phyloP scores from a whole-genome alignment of 2,329 filamentous ascomycete genomes.

The Botrytis squamosa region DNA sequence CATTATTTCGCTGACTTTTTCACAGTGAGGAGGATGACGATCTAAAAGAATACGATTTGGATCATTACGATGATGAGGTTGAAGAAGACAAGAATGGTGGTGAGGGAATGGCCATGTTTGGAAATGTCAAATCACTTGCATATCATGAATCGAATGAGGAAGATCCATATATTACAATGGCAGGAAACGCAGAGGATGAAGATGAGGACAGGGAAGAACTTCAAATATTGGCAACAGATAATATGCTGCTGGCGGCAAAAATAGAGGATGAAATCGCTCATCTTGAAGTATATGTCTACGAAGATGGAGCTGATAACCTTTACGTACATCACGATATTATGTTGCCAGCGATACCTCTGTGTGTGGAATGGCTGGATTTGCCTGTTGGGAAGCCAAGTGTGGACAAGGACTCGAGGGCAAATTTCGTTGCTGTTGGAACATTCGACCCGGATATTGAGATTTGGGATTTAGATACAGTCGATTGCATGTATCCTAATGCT shows the following conservation, averaged over 20 bases:
- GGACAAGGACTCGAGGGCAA: slow-evolving; percentile 68
- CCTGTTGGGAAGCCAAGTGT: slow-evolving; percentile 71
- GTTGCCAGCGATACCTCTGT: slow-evolving; percentile 93
- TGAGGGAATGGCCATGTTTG: slow-evolving; percentile 86
- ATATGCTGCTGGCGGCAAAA: slow-evolving; percentile 86
- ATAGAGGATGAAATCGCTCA: slow-evolving; percentile 97
- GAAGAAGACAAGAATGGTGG: slow-evolving; percentile 61
- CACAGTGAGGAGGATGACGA: slow-evolving; percentile 70
- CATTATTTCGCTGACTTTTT: slow-evolving; percentile 33
- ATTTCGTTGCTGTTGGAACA: slow-evolving; percentile 92
- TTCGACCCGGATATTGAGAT: slow-evolving; percentile 99
- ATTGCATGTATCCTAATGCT: slow-evolving; percentile 97
- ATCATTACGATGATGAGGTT: slow-evolving; percentile 88
- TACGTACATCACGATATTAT: slow-evolving; percentile 99
- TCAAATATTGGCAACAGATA: slow-evolving; percentile 89
- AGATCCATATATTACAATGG: slow-evolving; percentile 93
- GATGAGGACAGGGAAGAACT: slow-evolving; percentile 91
- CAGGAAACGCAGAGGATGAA: slow-evolving; percentile 56
- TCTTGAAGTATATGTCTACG: slow-evolving; percentile 95
- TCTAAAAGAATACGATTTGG: slow-evolving; percentile 92
- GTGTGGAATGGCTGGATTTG: slow-evolving; percentile 92
- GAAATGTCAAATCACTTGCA: slow-evolving; percentile 87
- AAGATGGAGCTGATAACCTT: slow-evolving; percentile 91
- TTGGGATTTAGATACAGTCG: slow-evolving; percentile 94
- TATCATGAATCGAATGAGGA: slow-evolving; percentile 95